A percentile compares a stretch with the other conserved stretches of the same genome.
Conservation (phyloP, 169 alveolate species). For the Eimeria acervulina region DNA sequence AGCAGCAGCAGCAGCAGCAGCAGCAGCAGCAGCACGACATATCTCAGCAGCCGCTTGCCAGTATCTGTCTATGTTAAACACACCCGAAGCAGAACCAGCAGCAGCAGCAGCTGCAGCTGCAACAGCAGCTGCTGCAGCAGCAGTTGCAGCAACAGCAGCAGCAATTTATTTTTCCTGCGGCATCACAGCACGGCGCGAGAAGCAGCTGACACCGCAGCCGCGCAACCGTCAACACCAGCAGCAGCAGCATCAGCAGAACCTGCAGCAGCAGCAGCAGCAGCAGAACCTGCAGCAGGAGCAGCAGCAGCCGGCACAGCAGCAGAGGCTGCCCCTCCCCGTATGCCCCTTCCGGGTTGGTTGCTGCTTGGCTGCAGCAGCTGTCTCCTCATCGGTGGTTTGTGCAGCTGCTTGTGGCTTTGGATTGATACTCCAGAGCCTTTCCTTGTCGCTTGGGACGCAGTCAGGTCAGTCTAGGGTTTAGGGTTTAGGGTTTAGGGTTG, state of each 20-base stretch:
- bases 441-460: conserved; percentile 1
- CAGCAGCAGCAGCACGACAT: too few species aligned
- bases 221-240: not conserved
- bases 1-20: too few species aligned
- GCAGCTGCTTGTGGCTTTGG: conserved; percentile 44
- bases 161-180: not conserved
- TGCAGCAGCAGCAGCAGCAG: too few species aligned
- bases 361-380: conserved; percentile 6
- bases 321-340: not conserved
- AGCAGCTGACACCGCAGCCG: not conserved
- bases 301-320: conserved; percentile 15
- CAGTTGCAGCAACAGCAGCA: not conserved
- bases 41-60: too few species aligned
- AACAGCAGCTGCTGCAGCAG: not conserved
- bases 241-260: too few species aligned
- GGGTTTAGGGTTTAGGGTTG: too few species aligned
- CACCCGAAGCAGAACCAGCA: too few species aligned
- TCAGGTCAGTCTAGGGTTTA: not conserved
- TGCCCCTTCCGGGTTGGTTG: conserved; percentile 24
- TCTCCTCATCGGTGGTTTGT: not conserved
- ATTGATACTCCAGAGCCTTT: conserved; percentile 5
- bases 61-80: too few species aligned
- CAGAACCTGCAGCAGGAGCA: too few species aligned
- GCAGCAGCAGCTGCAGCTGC: too few species aligned
- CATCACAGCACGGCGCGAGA: not conserved